Conservation (phyloP, 495 filamentous ascomycete species). For the Penicillium bovifimosum region DNA sequence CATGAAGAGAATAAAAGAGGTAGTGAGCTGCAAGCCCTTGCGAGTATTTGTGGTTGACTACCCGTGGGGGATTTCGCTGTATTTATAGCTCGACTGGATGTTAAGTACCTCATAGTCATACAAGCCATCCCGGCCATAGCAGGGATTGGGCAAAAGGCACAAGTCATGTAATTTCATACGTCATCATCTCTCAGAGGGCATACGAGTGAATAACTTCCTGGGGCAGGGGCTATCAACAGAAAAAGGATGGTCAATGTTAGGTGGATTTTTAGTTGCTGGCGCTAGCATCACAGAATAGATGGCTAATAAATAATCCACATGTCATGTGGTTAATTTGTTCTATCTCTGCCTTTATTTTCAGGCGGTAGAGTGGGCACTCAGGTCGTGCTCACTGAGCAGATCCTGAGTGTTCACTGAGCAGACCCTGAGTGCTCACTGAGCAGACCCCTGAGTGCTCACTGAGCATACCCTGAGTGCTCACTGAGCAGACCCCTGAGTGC, state of each 20-base stretch:
- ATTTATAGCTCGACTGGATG: no score
- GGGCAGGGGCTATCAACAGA: background rate
- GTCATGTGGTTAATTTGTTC: background rate
- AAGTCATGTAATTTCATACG: background rate
- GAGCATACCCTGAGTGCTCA: background rate
- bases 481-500: background rate
- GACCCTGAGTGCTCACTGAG: no score
- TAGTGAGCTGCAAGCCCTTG: background rate
- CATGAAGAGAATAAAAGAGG: background rate
- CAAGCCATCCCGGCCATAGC: background rate
- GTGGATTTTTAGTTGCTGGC: background rate
- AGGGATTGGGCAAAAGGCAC: background rate
- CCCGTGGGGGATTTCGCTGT: background rate
- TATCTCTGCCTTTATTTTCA: background rate
- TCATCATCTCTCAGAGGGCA: background rate
- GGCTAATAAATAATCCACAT: background rate
- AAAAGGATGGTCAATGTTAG: background rate
- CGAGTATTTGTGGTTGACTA: background rate
- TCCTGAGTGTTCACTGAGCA: no score
- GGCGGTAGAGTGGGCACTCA: background rate
- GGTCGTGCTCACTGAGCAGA: background rate
- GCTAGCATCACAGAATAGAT: background rate
- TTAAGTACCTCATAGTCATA: no score
- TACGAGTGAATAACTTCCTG: background rate
- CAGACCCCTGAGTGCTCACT: no score